Evolutionary conservation across 2,329 filamentous ascomycete species (phyloP), one percentile per base, ranked within the genome.

Genomic region (Aspergillus sp.): DNA sequence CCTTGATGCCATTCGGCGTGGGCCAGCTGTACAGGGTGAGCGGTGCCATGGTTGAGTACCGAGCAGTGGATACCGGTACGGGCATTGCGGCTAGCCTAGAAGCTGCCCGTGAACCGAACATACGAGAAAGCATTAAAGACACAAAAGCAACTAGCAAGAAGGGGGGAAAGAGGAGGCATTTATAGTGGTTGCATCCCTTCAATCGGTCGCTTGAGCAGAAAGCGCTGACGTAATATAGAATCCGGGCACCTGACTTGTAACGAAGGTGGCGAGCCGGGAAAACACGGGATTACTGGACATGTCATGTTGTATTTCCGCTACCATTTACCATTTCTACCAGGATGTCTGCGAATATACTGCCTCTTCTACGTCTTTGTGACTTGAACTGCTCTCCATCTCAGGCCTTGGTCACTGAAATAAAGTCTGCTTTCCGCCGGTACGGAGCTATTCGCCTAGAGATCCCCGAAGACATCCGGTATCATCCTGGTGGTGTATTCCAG

Each of bases 1-100:
- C 68, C 51, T 76, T 77, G 55, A 74, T 60, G 19, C 73, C 72
- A 57, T 74, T 73, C 3, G 72, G 65, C 11, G 70, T 73, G 19
- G 61, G 48, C 55, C 63, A 71, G 44, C 64, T 67, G 54, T 73
- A 73, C 5, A 73, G 63, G 6, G 67, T 72, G 50, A 74, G 46
- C 27, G 46, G 46, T 1, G 27, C 27, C 46, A 48, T 48, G n/a
- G 46, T 48, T 37, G 46, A 48, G 46, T 37, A 48, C 7, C 23
- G 31, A 31, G 25, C 6, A 15, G 44, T 17, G 15, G 23, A 27
- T 25, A 25, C 23, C 2, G 44, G 33, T 3, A 47, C 23, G 11
- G 44, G 33, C 2, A 47, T 25, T 15, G 44, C 25, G 23, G 6
- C 23, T 15, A 31, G 23, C 44, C n/a, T 31, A 4, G 21, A 47